phyloP scores from a whole-genome alignment of 2,329 filamentous ascomycete genomes.

The Penicillium glabrum region DNA sequence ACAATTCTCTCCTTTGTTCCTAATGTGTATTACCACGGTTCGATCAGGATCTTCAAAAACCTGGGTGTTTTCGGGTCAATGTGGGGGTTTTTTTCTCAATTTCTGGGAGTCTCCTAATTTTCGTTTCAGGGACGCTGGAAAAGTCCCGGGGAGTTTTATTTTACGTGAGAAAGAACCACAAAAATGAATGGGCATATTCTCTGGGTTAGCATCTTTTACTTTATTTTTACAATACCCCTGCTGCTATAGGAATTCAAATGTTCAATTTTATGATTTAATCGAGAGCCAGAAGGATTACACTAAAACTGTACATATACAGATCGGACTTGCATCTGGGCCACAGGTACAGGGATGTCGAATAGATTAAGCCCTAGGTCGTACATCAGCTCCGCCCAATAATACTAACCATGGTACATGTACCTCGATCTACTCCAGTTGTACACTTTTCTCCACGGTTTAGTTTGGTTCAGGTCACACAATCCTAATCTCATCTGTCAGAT shows the following conservation, averaged over 20 bases:
- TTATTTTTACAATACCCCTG: slow-evolving; percentile 2
- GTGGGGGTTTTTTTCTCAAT: not conserved
- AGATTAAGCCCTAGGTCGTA: not conserved
- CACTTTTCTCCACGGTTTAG: not conserved
- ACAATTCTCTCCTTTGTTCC: slow-evolving; percentile 20
- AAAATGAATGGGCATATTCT: not conserved
- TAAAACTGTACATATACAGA: not conserved
- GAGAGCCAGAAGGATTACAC: no score
- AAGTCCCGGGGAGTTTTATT: not conserved
- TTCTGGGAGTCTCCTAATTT: not conserved
- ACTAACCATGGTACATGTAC: not conserved
- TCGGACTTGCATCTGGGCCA: not conserved
- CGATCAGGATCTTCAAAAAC: slow-evolving; percentile 16
- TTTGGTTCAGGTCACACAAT: not conserved
- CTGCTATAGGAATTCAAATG: not conserved
- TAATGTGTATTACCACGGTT: slow-evolving; percentile 28
- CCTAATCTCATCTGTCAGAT: not conserved
- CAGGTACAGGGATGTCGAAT: not conserved
- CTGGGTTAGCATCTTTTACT: not conserved
- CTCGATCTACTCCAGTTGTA: not conserved
- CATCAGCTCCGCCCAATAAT: slow-evolving; percentile 2
- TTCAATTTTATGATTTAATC: not conserved
- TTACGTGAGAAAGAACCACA: not conserved
- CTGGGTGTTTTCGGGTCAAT: slow-evolving; percentile 10
- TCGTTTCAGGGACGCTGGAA: not conserved